Evolutionary conservation across 2,329 filamentous ascomycete genomes (phyloP).

Genomic region (Cladosporium sp.): DNA sequence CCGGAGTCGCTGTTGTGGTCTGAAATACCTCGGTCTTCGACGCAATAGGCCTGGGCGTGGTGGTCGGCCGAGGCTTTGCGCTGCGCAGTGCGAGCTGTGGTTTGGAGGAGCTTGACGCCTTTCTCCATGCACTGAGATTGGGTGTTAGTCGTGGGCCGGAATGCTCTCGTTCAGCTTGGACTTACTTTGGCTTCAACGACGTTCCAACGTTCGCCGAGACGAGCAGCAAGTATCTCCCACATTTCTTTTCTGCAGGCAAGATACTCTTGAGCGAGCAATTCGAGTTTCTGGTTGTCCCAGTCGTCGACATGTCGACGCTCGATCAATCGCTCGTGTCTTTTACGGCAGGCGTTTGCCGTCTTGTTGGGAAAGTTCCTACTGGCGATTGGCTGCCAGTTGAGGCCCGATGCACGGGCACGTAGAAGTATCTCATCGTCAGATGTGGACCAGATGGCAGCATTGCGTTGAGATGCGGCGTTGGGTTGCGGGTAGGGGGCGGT

Average conservation of each 20-base stretch:
- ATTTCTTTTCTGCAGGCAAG: conserved; percentile 78
- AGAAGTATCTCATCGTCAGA: conserved; percentile 75
- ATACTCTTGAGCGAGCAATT: conserved; percentile 74
- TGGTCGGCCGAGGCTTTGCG: conserved; percentile 58
- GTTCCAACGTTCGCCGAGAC: conserved; percentile 56
- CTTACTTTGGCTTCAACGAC: conserved; percentile 81
- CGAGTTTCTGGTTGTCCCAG: conserved; percentile 75
- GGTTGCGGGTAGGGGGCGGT: conserved; percentile 37
- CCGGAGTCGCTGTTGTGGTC: conserved; percentile 65
- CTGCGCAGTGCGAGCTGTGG: conserved; percentile 64
- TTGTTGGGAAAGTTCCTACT: conserved; percentile 74
- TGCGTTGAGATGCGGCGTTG: conserved; percentile 36
- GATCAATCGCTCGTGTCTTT: conserved; percentile 82
- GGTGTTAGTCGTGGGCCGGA: conserved; percentile 18
- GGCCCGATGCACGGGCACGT: conserved; percentile 67
- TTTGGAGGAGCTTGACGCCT: conserved; percentile 77
- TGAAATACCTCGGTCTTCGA: conserved; percentile 41
- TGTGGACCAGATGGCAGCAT: conserved; percentile 61
- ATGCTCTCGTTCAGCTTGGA: conserved; percentile 24
- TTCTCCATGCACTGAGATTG: conserved; percentile 72
- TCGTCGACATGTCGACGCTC: conserved; percentile 72
- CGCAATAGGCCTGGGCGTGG: conserved; percentile 26
- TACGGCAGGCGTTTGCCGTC: conserved; percentile 79
- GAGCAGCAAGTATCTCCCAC: conserved; percentile 72
- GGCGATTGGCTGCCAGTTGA: conserved; percentile 84